A percentile compares a stretch with the other conserved stretches of the same genome.
Evolutionary conservation across 257 asterid genomes (phyloP).

Genomic region (Fraxinus quadrangulata): DNA sequence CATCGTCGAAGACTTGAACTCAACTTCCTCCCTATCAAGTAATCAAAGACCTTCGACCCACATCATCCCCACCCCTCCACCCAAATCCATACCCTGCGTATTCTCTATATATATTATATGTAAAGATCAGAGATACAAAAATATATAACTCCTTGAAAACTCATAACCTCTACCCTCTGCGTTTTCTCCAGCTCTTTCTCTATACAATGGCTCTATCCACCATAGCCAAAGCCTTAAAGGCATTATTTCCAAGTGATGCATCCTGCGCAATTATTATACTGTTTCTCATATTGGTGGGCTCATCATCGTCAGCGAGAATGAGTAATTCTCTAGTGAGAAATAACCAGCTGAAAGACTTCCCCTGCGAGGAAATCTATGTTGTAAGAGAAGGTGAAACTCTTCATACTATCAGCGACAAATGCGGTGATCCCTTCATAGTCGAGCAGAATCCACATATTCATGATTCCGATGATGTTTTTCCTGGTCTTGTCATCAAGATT

Average conservation of each 20-base stretch:
- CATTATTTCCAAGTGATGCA: not conserved
- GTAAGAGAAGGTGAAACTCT: constrained; percentile 13
- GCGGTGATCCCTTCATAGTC: not conserved
- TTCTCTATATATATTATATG: not conserved
- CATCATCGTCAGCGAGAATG: not conserved
- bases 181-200: not conserved
- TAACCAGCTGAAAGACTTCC: not conserved
- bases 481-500: constrained; percentile 8
- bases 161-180: too few species aligned
- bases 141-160: not conserved
- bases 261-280: not conserved
- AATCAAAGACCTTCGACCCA: not conserved
- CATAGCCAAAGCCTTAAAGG: not conserved
- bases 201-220: not conserved
- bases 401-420: constrained; percentile 2
- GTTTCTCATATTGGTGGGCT: not conserved
- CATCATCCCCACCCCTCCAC: not conserved
- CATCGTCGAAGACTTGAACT: not conserved
- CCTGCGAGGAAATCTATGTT: constrained; percentile 7
- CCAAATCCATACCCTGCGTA: not conserved
- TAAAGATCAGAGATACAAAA: not conserved
- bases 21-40: not conserved
- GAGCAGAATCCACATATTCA: constrained; percentile 7
- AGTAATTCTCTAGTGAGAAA: not conserved
- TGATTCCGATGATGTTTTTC: constrained; percentile 12